phyloP scores from a whole-genome alignment of 2,329 filamentous ascomycete species.

The Trematosphaeria pertusa region DNA sequence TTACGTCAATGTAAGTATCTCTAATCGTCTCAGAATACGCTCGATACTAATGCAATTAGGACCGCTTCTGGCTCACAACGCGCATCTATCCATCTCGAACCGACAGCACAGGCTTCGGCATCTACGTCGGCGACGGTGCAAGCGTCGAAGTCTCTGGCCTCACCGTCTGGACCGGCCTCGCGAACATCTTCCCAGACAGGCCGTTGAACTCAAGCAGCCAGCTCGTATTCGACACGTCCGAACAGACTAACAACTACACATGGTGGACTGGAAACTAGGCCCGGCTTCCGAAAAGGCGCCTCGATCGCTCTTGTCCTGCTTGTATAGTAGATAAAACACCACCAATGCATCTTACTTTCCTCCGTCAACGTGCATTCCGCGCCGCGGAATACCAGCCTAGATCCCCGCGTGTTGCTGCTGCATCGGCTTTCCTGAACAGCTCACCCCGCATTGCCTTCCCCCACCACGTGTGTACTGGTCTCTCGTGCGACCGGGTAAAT shows the following conservation, averaged over 20 bases:
- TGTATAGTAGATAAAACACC: no score
- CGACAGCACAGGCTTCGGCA: constrained; percentile 53
- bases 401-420: constrained; percentile 1
- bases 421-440: constrained; percentile 29
- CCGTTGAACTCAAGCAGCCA: constrained; percentile 50
- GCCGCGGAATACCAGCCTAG: background rate
- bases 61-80: constrained; percentile 49
- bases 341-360: no score
- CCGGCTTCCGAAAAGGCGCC: no score
- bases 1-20: constrained; percentile 50
- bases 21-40: background rate
- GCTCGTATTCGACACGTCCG: constrained; percentile 52
- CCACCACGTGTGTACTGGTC: constrained; percentile 1
- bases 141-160: constrained; percentile 46
- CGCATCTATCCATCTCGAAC: constrained; percentile 55
- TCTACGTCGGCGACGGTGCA: constrained; percentile 50
- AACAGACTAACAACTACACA: constrained; percentile 53
- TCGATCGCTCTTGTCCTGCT: no score
- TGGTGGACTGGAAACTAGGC: constrained; percentile 56
- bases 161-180: constrained; percentile 48
- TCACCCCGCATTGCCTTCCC: constrained; percentile 24
- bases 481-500: background rate
- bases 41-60: constrained; percentile 27
- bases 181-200: constrained; percentile 51
- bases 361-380: no score